Evolutionary conservation across 805 yeast species (phyloP).

Genomic region (Saturnispora quitensis): DNA sequence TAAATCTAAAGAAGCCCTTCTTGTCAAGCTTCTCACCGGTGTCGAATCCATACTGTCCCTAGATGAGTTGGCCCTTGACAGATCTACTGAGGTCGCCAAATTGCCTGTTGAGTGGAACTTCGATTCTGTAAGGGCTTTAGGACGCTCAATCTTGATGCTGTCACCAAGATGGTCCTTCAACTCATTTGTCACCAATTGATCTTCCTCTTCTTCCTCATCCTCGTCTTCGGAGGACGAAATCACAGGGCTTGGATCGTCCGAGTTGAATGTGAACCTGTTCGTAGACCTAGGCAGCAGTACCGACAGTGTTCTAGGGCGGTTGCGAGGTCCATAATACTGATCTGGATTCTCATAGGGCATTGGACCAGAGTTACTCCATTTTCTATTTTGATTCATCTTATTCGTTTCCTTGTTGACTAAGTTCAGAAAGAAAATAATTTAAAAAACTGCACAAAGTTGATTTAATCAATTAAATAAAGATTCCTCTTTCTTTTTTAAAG

Average conservation of each 20-base stretch:
- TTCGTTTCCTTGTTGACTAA: background rate
- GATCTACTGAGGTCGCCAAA: conserved; percentile 2
- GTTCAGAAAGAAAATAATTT: background rate
- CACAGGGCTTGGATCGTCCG: conserved; percentile 9
- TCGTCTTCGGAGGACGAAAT: conserved; percentile 13
- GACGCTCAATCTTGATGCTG: background rate
- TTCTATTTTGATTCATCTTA: background rate
- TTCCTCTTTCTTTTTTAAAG: background rate
- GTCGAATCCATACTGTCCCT: background rate
- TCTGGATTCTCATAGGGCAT: conserved; percentile 4
- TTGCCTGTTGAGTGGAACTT: conserved; percentile 13
- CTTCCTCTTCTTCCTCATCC: conserved; percentile 5
- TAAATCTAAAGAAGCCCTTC: conserved; percentile 51
- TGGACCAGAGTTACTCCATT: conserved; percentile 2
- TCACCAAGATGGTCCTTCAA: conserved; percentile 1
- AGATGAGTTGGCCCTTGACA: conserved; percentile 3
- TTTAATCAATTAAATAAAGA: background rate
- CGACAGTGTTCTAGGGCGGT: conserved; percentile 2
- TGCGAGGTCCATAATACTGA: conserved; percentile 6
- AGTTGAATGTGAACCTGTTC: conserved; percentile 2
- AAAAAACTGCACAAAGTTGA: background rate
- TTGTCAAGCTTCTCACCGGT: conserved; percentile 18
- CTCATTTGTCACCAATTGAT: conserved; percentile 1
- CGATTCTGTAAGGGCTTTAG: background rate
- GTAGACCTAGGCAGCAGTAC: conserved; percentile 7